Evolutionary conservation across 495 filamentous ascomycete genomes (phyloP), one percentile per base, ranked within the genome.

Genomic region (Rusavskia elegans): DNA sequence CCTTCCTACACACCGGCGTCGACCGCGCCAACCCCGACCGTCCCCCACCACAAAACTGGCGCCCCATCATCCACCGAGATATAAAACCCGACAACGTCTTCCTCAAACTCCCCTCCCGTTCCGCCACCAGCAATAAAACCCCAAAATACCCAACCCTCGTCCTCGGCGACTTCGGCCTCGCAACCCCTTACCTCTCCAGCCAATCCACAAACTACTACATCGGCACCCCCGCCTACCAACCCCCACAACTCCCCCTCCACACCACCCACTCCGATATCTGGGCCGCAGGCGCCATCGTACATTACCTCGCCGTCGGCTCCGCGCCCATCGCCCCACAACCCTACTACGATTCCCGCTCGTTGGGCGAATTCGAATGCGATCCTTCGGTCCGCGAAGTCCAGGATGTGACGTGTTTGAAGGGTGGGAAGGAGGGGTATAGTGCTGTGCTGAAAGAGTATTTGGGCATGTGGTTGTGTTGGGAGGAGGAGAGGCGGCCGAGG

Each of bases 151-250:
- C 50, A n/a, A 17, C n/a, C 20, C 11, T 44, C 37, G 20, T 44
- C n/a, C 50, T 52, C 39, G 50, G 17, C 17, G 50, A 52, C 50
- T 52, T 52, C 27, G 50, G 50, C 36, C 50, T 52, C 37, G 50
- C 50, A 1, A 52, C 50, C 16, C 23, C 44, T 6, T 5, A 13
- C 23, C 21, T 29, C 20, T 17, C 17, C 23, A n/a, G 19, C 9
- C 9, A 11, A 2, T 36, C 48, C 11, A 6, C 1, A 5, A 13
- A 50, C 16, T 13, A 41, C 13, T 30, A 25, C 23, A 21, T 52
- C 36, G 50, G 50, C 10, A 52, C 50, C 0, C 16, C 39, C 0
- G 19, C 11, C n/a, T 52, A 30, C 17, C 50, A 52, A 27, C 38
- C 50, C 25, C 50, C 50, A n/a, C 30, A 52, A 30, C 9, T 23